Conservation (phyloP, 192 early-diverging fungal genomes). For the Coemansia sp. region DNA sequence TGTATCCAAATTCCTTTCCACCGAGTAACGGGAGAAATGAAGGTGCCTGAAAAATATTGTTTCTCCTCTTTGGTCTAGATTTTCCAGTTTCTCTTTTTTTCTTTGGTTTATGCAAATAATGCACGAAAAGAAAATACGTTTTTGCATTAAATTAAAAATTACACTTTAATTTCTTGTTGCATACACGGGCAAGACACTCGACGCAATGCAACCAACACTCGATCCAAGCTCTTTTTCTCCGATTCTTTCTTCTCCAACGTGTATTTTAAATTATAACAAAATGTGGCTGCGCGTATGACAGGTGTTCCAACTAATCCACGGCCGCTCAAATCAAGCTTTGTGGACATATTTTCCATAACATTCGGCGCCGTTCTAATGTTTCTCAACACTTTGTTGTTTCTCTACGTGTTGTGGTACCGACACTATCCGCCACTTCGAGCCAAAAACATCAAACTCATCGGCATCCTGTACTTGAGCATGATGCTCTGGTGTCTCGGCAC, state of each 20-base stretch:
- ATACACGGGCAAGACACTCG: too few species aligned
- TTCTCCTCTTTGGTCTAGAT: too few species aligned
- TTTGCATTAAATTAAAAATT: too few species aligned
- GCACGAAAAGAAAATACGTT: too few species aligned
- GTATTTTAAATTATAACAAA: neutral
- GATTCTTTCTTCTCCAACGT: neutral
- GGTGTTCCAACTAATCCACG: neutral
- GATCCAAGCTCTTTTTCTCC: neutral
- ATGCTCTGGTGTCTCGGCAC: conserved; percentile 40
- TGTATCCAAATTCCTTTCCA: too few species aligned
- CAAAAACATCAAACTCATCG: conserved; percentile 38
- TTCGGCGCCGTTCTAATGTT: conserved; percentile 26
- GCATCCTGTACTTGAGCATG: conserved; percentile 29
- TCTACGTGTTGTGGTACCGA: conserved; percentile 20
- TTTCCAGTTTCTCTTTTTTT: too few species aligned
- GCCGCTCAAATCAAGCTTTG: neutral
- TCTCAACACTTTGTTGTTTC: conserved; percentile 27
- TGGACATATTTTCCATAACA: conserved; percentile 15
- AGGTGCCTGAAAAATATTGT: too few species aligned
- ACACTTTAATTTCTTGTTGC: too few species aligned
- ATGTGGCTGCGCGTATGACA: neutral
- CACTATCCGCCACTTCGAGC: conserved; percentile 39
- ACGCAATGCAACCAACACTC: too few species aligned
- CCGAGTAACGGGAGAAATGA: too few species aligned
- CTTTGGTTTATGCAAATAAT: too few species aligned